Evolutionary conservation across 306 rosid genomes (phyloP).

Genomic region (Prunus mongolica): DNA sequence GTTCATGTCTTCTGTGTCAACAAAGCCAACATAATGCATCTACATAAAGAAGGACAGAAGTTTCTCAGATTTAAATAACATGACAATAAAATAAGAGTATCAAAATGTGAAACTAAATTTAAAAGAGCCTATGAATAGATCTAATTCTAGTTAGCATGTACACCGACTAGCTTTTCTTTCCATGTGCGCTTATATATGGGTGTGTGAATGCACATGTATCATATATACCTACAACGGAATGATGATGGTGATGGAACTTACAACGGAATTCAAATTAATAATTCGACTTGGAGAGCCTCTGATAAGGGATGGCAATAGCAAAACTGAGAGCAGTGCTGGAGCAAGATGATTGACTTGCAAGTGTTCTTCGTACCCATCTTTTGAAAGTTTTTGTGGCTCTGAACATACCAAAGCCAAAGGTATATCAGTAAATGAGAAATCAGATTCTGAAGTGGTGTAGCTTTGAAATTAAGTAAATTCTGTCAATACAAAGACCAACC

Average conservation of each 20-base stretch:
- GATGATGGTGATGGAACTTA: slow-evolving; percentile 43
- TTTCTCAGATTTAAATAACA: slow-evolving; percentile 16
- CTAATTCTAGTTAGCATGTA: not conserved
- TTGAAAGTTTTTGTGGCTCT: slow-evolving; percentile 89
- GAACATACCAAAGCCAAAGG: slow-evolving; percentile 27
- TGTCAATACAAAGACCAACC: slow-evolving; percentile 41
- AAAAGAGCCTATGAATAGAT: not conserved
- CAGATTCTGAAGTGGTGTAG: not conserved
- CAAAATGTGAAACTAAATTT: not conserved
- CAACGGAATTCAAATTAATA: slow-evolving; percentile 79
- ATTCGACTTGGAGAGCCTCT: slow-evolving; percentile 96
- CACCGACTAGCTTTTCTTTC: not conserved
- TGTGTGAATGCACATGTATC: not conserved
- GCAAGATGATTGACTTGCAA: slow-evolving; percentile 98
- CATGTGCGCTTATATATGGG: not conserved
- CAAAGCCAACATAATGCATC: slow-evolving; percentile 95
- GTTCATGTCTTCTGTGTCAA: slow-evolving; percentile 90
- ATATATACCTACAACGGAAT: slow-evolving; percentile 66
- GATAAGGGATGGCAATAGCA: slow-evolving; percentile 93
- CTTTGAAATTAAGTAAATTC: not conserved
- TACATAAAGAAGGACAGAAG: slow-evolving; percentile 23
- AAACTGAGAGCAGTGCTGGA: slow-evolving; percentile 85
- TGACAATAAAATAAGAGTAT: not conserved
- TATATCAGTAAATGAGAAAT: slow-evolving; percentile 11
- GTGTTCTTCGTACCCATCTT: slow-evolving; percentile 93